These are phyloP conservation scores for Rhinocladiella similis DNA, from an alignment of 2,329 filamentous ascomycete species.

Conservation along the genomic window DNA sequence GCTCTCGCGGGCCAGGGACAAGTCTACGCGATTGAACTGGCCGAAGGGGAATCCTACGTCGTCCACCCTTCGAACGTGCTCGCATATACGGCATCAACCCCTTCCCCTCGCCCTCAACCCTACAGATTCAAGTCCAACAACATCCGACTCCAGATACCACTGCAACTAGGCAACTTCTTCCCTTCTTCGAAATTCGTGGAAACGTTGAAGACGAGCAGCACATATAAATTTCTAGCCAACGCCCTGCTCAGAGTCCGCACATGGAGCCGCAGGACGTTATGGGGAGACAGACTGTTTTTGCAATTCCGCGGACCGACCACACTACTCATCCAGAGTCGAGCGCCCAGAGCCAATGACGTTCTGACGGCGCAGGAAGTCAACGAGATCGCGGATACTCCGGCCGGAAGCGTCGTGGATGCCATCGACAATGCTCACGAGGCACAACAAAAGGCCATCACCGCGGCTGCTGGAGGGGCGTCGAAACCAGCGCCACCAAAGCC, in stretches of 20 bases:
- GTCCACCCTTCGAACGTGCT: conserved; percentile 89
- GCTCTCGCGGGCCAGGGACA: conserved; percentile 85
- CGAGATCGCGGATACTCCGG: conserved; percentile 81
- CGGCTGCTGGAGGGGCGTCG: conserved; percentile 11
- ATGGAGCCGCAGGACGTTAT: conserved; percentile 76
- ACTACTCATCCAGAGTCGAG: conserved; percentile 85
- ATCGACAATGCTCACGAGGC: conserved; percentile 35
- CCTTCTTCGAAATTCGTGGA: conserved; percentile 72
- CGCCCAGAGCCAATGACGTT: conserved; percentile 73
- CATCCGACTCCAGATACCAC: conserved; percentile 75
- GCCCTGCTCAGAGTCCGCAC: conserved; percentile 71
- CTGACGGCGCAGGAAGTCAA: conserved; percentile 78
- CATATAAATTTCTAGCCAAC: conserved; percentile 70
- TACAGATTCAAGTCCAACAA: conserved; percentile 82
- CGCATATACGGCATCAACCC: conserved; percentile 71
- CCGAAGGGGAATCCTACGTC: conserved; percentile 83
- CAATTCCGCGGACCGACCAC: conserved; percentile 85
- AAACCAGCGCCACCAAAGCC: conserved; percentile 30
- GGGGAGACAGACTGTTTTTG: conserved; percentile 90
- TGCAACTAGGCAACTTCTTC: conserved; percentile 63
- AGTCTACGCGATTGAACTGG: conserved; percentile 80
- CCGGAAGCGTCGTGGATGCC: conserved; percentile 66
- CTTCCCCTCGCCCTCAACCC: conserved; percentile 70
- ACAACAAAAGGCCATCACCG: conserved; percentile 12
- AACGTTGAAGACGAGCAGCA: conserved; percentile 67